Evolutionary conservation across 2,329 filamentous ascomycete species (phyloP), one percentile per base, ranked within the genome.

Genomic region (Ophiosphaerella herpotricha): DNA sequence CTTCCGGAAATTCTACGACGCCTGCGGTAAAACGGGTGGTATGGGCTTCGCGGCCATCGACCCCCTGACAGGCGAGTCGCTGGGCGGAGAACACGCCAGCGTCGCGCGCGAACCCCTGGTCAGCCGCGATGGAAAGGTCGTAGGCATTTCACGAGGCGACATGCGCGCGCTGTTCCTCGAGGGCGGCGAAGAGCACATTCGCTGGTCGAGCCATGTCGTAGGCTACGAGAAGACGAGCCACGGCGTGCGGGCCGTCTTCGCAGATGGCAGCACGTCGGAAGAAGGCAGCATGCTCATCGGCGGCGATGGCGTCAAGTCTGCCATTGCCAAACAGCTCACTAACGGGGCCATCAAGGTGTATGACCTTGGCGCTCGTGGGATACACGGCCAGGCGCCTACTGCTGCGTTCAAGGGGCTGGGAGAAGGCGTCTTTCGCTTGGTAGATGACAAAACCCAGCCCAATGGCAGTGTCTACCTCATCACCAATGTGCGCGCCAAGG

Each of bases 371-470:
- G 81, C 84, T 0, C 71, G 85, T 40, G 84, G 84, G 1, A 86
- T 88, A 21, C 85, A 88, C 57, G 85, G 85, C 0, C 83, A 87
- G 63, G 83, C 85, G 7, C 82, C 84, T 0, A 83, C 79, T 0
- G 77, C 80, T 0, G 84, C 85, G 0, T 88, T 87, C 74, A 82
- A 80, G 52, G 77, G 68, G 0, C 74, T 88, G 1, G 84, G 85
- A 1, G 85, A 87, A 66, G 85, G 85, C 2, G 85, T 88, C 0
- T 87, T 81, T 63, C 62, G 78, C 2, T n/a, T 85, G 0, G 59
- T 66, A 1, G 85, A 88, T 58, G 67, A 75, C 2, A 72, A 75
- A 0, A 55, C 60, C 7, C 74, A 77, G 11, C 67, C 77, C 0
- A 64, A 75, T 2, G 83, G 63, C 7, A 66, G 65, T 6, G 70